Base-by-base conservation (phyloP, 129 eudicot species). In the Pseudognaphalium luteoalbum region DNA sequence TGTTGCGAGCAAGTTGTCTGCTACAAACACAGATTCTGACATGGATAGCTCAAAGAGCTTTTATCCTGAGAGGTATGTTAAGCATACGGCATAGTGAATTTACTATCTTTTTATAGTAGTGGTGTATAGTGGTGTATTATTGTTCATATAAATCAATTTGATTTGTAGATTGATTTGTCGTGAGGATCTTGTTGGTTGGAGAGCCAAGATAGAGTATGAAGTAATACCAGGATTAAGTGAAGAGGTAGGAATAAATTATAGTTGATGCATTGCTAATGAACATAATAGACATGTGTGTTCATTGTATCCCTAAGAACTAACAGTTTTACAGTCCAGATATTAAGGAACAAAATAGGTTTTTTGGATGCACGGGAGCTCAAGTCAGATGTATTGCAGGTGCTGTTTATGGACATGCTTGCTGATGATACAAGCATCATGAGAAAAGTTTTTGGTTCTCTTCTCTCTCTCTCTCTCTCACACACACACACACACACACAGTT, bases 271-370 rank as follows among this genome's bases (percentile, higher is more conserved):
- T 5, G 44, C 2, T 73, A 8, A 29, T 35, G 11, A 34, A 71
- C 29, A 37, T 10, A 32, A 63, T 21, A 75, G 37, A 20, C 58
- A 22, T 37, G 60, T 17, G 30, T 28, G 52, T 21, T 75, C 34
- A 32, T 76, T 61, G 37, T 52, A 28, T 75, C 77, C 61, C 68
- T 73, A 78, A 78, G 81, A 70, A 75, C 90, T 94, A 87, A 89
- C 91, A 83, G 78, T 81, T 84, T 77, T 89, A 81, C 97, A 94
- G 99, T 91, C 92, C 99, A 94, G 99, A 84, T 91, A 82, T 83
- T 93, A 88, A 87, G 91, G 89, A 84, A 77, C 82, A 91, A 87
- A 84, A 72, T 87, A 64, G 96, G 89, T 63, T 87, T 91, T 81
- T 75, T 94, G 82, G 99, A 94, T 79, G 91, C 81, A 67, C 89